phyloP scores from a whole-genome alignment of 805 yeast genomes.

The Suhomyces canberraensis region DNA sequence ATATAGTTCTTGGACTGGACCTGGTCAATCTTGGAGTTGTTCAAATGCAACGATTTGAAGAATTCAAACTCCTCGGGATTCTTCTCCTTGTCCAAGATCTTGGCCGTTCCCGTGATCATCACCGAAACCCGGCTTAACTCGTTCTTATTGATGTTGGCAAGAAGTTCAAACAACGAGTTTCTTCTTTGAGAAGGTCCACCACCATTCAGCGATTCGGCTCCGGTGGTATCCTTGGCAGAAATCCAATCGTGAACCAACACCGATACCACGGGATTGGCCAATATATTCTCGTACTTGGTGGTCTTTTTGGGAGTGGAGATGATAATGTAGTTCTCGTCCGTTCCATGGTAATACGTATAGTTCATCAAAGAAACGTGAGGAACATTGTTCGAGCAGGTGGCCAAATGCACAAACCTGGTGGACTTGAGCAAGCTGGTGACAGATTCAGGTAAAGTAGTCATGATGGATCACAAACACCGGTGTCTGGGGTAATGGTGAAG shows the following conservation, averaged over 20 bases:
- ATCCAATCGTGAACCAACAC: conserved; percentile 90
- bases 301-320: conserved; percentile 72
- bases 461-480: too few relatives aligned
- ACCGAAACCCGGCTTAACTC: conserved; percentile 80
- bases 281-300: conserved; percentile 68
- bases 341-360: conserved; percentile 58
- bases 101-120: conserved; percentile 72
- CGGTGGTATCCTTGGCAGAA: conserved; percentile 44
- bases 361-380: conserved; percentile 94
- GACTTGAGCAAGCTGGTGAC: conserved; percentile 47
- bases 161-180: conserved; percentile 40
- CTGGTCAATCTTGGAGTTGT: conserved; percentile 65
- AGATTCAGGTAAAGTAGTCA: conserved; percentile 28
- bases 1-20: conserved; percentile 52
- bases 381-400: conserved; percentile 66
- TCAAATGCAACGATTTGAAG: conserved; percentile 59
- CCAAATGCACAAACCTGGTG: conserved; percentile 77
- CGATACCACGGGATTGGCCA: conserved; percentile 72
- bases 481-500: too few relatives aligned
- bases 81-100: conserved; percentile 39
- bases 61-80: conserved; percentile 47
- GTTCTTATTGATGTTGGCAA: conserved; percentile 73
- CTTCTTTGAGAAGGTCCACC: conserved; percentile 13
- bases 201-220: conserved; percentile 4
- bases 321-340: conserved; percentile 52